Evolutionary conservation across 106 monocot species (phyloP).

Genomic region (Dioscorea dumetorum): DNA sequence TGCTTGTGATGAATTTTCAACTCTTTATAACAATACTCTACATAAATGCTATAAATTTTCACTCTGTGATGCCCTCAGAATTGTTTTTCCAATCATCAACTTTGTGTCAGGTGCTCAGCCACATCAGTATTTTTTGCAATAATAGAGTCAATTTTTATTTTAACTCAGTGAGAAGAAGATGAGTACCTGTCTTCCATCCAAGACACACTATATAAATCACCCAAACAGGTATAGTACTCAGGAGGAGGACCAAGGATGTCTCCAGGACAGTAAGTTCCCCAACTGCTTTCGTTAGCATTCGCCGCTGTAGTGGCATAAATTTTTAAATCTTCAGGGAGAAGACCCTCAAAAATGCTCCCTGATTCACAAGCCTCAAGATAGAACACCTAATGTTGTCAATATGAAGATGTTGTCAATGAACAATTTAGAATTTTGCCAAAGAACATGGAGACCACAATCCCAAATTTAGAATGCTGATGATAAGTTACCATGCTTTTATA

Average conservation of each 20-base stretch:
- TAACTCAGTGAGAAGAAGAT: conserved; percentile 33
- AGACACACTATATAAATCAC: conserved; percentile 70
- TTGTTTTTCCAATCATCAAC: too few relatives aligned
- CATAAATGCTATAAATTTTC: too few relatives aligned
- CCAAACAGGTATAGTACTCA: conserved; percentile 65
- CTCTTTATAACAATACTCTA: too few relatives aligned
- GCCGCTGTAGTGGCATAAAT: conserved; percentile 83
- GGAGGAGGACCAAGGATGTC: conserved; percentile 31
- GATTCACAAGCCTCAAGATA: conserved; percentile 91
- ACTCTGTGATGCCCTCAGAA: too few relatives aligned
- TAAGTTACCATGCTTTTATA: conserved; percentile 79
- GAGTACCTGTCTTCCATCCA: conserved; percentile 88
- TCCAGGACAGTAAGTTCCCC: conserved; percentile 81
- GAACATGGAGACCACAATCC: background rate
- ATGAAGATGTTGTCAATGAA: background rate
- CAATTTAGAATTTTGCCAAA: background rate
- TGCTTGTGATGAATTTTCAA: too few relatives aligned
- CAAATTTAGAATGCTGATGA: background rate
- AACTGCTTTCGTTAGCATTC: conserved; percentile 71
- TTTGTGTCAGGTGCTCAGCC: too few relatives aligned
- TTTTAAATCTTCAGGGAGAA: conserved; percentile 49
- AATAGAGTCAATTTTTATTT: too few relatives aligned
- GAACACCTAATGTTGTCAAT: conserved; percentile 32
- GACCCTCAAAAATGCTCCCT: conserved; percentile 78
- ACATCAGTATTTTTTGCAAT: too few relatives aligned